phyloP scores from a whole-genome alignment of 805 yeast genomes.

The Metschnikowia colocasiae region DNA sequence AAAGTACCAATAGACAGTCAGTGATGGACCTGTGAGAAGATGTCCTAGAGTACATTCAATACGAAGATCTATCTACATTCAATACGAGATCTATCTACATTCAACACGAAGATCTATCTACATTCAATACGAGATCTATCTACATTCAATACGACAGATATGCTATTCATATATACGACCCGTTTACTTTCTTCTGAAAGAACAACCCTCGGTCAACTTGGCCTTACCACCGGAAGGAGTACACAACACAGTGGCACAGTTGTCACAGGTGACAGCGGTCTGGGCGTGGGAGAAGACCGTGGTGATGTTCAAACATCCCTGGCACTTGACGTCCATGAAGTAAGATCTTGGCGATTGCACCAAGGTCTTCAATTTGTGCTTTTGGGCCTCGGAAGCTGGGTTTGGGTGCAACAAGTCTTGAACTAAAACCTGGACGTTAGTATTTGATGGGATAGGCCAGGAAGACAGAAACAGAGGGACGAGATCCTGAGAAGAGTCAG shows the following conservation, averaged over 20 bases:
- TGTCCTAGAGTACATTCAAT: too few species aligned
- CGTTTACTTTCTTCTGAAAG: slow-evolving; percentile 39
- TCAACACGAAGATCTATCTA: too few species aligned
- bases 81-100: too few species aligned
- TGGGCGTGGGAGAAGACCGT: slow-evolving; percentile 43
- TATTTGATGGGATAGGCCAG: background rate
- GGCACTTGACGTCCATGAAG: slow-evolving; percentile 43
- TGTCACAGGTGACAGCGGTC: slow-evolving; percentile 41
- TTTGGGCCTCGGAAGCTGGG: slow-evolving; percentile 36
- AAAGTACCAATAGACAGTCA: too few species aligned
- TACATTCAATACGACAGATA: slow-evolving; percentile 1
- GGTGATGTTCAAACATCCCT: slow-evolving; percentile 40
- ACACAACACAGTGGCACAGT: slow-evolving; percentile 39
- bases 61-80: too few species aligned
- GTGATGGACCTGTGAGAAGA: too few species aligned
- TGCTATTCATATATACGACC: slow-evolving; percentile 6
- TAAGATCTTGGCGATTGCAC: slow-evolving; percentile 41
- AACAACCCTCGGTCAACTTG: slow-evolving; percentile 41
- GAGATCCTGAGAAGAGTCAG: too few species aligned
- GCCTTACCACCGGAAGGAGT: slow-evolving; percentile 44
- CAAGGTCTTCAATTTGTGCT: slow-evolving; percentile 38
- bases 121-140: too few species aligned
- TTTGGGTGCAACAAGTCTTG: slow-evolving; percentile 42
- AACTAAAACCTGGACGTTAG: slow-evolving; percentile 36
- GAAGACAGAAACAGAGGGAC: background rate